Conservation (phyloP, 805 yeast species). For the Tetrapisispora namnaoensis region DNA sequence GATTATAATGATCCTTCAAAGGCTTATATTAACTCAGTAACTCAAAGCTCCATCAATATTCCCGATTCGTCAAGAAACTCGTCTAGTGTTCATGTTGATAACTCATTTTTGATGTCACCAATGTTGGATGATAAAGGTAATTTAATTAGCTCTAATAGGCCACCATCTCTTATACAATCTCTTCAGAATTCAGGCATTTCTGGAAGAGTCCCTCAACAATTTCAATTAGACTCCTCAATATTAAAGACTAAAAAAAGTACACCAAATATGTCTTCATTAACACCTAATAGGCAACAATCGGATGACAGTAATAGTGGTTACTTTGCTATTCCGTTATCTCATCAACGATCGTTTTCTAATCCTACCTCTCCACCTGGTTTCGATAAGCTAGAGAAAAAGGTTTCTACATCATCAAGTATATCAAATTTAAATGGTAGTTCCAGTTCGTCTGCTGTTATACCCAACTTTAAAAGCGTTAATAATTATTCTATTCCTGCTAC, state of each 20-base stretch:
- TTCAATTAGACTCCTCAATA: neutral
- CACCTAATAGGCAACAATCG: conserved; percentile 20
- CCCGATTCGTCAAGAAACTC: neutral
- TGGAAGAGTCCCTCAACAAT: conserved; percentile 1
- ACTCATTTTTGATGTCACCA: conserved; percentile 27
- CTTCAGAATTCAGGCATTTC: neutral
- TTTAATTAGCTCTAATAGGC: conserved; percentile 13
- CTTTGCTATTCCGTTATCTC: conserved; percentile 27
- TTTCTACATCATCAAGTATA: conserved; percentile 2
- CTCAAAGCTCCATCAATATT: conserved; percentile 4
- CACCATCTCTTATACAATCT: conserved; percentile 1
- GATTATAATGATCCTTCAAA: neutral
- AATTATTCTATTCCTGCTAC: neutral
- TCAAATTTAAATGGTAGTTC: neutral
- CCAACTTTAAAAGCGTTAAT: neutral
- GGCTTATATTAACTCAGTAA: conserved; percentile 5
- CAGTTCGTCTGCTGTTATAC: neutral
- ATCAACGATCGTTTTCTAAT: conserved; percentile 3
- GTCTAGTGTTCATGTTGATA: neutral
- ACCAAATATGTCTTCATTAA: conserved; percentile 11
- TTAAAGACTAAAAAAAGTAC: conserved; percentile 2
- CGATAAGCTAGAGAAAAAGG: conserved; percentile 6
- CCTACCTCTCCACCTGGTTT: conserved; percentile 1
- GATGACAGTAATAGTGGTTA: conserved; percentile 28
- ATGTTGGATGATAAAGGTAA: conserved; percentile 32